Base-by-base conservation (phyloP, 2,329 filamentous ascomycete genomes). In the Aphanoascus verrucosus region DNA sequence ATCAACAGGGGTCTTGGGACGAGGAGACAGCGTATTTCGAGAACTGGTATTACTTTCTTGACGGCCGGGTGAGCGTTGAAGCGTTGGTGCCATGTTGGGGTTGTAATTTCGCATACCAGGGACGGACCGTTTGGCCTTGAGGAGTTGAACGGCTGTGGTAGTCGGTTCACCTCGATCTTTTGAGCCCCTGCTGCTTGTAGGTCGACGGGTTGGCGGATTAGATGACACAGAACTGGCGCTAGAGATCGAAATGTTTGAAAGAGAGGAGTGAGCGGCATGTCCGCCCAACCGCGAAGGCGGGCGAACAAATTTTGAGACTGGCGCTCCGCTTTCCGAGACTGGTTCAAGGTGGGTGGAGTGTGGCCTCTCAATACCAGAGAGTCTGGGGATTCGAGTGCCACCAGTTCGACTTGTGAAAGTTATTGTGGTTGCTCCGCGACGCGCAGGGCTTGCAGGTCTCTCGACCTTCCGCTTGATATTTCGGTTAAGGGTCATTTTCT, bases 381-480 rank as follows among this genome's bases (percentile, higher is more conserved):
- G 85, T 49, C 89, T 81, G 37, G 91, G 89, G 56, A 95, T 85
- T 54, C 89, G 84, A 34, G 89, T 93, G 34, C 64, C 60, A 4
- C 69, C 63, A n/a, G 79, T 72, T 63, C 90, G 89, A 69, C 86
- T 93, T 46, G 88, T 94, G 65, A 97, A 97, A 5, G 89, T 96
- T 57, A 97, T 76, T 11, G 90, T 91, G 28, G 93, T 85, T 9
- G 88, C 83, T 15, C 87, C 81, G 52, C 78, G 73, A 57, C 86
- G 80, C 19, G 79, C 78, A 45, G 88, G 85, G 59, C 88, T 90
- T 12, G 78, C 73, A 17, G 82, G 77, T 51, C 82, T 77, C 57
- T 81, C 74, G 59, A 83, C 80, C 69, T 94, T 95, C 62, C 94
- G 78, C 66, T 91, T 90, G 59, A 98, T 80, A 66, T 98, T 96